Percentiles rank a stretch among this genome's conserved stretches.
These are phyloP conservation scores for Fusarium hostae DNA, from an alignment of 2,329 filamentous ascomycete species.

Conservation along the genomic window DNA sequence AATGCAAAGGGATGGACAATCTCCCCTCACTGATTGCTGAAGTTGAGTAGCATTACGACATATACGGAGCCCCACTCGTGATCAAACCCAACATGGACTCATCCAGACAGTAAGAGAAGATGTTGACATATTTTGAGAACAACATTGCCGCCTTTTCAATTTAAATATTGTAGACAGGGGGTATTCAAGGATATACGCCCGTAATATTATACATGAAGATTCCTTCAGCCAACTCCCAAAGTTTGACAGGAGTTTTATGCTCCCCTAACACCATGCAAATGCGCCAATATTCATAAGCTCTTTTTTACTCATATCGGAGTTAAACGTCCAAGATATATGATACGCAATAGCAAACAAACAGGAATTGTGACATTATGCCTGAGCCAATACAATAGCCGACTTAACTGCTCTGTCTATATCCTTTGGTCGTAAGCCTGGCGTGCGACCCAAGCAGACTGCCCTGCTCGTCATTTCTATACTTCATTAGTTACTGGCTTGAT, in stretches of 20 bases:
- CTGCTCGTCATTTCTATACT: constrained; percentile 50
- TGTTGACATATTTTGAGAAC: not conserved
- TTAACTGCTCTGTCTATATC: constrained; percentile 51
- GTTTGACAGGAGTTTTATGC: not conserved
- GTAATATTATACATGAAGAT: not conserved
- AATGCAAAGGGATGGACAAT: not conserved
- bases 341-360: not conserved
- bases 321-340: not conserved
- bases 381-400: constrained; percentile 29
- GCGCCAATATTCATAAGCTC: not conserved
- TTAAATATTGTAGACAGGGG: not conserved
- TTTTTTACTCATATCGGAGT: not conserved
- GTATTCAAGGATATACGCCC: not conserved
- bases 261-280: constrained; percentile 12
- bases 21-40: constrained; percentile 6
- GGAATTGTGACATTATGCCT: not conserved
- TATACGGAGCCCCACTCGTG: constrained; percentile 18
- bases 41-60: not conserved
- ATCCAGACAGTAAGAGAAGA: not conserved
- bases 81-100: not conserved
- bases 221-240: not conserved
- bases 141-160: not conserved
- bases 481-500: not conserved
- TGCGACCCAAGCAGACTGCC: constrained; percentile 54
- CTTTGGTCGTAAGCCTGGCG: constrained; percentile 53